Percentiles rank a stretch among this genome's conserved stretches.
phyloP scores from a whole-genome alignment of 2,329 filamentous ascomycete genomes.

The Neospermospora avenae region DNA sequence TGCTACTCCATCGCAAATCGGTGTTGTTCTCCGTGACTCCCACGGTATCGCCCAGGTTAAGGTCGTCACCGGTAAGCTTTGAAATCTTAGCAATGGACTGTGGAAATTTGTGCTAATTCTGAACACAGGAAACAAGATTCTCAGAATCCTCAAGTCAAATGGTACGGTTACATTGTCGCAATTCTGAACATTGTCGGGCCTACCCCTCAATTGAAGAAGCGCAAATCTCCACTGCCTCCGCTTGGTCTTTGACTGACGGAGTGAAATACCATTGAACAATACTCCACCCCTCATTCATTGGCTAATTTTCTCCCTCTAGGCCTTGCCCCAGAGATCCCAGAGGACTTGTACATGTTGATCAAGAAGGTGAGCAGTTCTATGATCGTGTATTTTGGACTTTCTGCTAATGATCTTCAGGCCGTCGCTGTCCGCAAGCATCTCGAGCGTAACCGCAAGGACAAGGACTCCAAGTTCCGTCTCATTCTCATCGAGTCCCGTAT shows the following conservation, averaged over 20 bases:
- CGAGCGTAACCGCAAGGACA: conserved; percentile 99
- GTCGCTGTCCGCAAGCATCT: conserved; percentile 99
- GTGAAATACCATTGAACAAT: conserved; percentile 46
- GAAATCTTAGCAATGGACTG: conserved; percentile 10
- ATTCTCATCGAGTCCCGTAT: conserved; percentile 99
- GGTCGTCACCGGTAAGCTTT: conserved; percentile 81
- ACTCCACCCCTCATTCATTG: conserved; percentile 82
- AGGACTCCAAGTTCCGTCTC: conserved; percentile 99
- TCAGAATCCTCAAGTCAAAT: conserved; percentile 95
- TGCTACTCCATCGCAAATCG: conserved; percentile 96
- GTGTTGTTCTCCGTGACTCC: conserved; percentile 96
- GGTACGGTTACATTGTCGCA: conserved; percentile 63
- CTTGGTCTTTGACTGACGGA: conserved; percentile 89
- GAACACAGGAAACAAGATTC: conserved; percentile 91
- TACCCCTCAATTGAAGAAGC: conserved; percentile 24
- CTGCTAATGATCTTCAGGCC: conserved; percentile 48
- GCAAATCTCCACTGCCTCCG: conserved; percentile 64
- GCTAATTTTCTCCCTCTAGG: conserved; percentile 86
- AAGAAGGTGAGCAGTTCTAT: conserved; percentile 74
- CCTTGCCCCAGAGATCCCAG: conserved; percentile 96
- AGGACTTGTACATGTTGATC: conserved; percentile 99
- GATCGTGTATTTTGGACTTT: background rate
- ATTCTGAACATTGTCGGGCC: conserved; percentile 35
- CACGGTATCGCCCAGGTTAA: conserved; percentile 98
- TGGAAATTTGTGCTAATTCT: conserved; percentile 33